These are phyloP conservation scores for Combretum micranthum DNA, from an alignment of 345 rosid genomes.

Conservation along the genomic window DNA sequence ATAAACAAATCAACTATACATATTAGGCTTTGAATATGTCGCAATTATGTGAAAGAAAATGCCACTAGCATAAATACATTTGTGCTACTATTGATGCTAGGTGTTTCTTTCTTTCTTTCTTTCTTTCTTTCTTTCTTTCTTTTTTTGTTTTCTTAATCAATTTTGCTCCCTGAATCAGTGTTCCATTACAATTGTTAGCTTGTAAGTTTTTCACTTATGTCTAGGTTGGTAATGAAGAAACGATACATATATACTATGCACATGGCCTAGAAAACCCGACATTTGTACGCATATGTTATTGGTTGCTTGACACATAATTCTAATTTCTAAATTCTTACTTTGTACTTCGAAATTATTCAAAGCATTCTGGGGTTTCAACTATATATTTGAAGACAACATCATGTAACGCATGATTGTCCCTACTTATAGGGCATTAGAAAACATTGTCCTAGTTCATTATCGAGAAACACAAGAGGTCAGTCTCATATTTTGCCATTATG, in stretches of 20 bases:
- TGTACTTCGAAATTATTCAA: not conserved
- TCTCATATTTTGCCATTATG: not conserved
- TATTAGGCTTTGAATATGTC: too few species aligned
- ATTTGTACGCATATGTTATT: slow-evolving; percentile 96
- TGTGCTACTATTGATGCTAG: too few species aligned
- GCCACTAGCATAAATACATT: too few species aligned
- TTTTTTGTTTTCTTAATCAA: too few species aligned
- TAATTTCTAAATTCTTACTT: not conserved
- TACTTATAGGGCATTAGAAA: slow-evolving; percentile 63
- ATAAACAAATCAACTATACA: too few species aligned
- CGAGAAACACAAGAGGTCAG: slow-evolving; percentile 93
- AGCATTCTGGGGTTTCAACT: too few species aligned
- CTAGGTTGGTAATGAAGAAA: slow-evolving; percentile 89
- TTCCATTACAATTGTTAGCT: too few species aligned
- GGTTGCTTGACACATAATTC: slow-evolving; percentile 99
- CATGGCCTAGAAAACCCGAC: slow-evolving; percentile 88
- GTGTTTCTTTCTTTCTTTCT: too few species aligned
- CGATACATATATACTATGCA: slow-evolving; percentile 98
- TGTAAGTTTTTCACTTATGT: slow-evolving; percentile 5
- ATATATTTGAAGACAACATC: too few species aligned
- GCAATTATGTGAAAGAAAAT: too few species aligned
- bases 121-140: too few species aligned
- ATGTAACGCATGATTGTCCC: not conserved
- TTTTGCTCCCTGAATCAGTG: too few species aligned
- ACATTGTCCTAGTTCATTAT: slow-evolving; percentile 96